Evolutionary conservation across 2,329 filamentous ascomycete genomes (phyloP), one percentile per base, ranked within the genome.

Genomic region (Diplocarpon rosae): DNA sequence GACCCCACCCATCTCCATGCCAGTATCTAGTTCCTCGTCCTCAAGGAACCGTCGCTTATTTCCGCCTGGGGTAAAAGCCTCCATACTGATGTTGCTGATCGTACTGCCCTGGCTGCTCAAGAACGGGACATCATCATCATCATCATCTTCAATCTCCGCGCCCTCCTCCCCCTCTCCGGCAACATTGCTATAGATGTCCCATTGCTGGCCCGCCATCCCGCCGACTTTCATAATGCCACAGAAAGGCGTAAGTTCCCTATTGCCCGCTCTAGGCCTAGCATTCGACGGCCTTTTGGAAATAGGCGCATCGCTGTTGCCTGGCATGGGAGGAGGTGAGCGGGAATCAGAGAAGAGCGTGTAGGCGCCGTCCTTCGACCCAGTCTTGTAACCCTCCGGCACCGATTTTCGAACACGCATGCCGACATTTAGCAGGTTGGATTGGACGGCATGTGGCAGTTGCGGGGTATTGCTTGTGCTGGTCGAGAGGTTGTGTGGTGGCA

Each of bases 321-420:
- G 20, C 20, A 24, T 24, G 20, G 20, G 7, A 24, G 56, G 35
- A 49, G 53, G 42, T 56, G 58, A 27, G 7, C 45, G 45, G 8
- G 20, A 3, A 24, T 72, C 68, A 42, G 65, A 61, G 64, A 73
- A 78, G 16, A 78, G 64, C 37, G 70, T 66, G 58, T 76, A 78
- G 53, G 66, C 68, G 49, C 62, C 64, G 59, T 70, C 66, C 42
- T 60, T 56, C 3, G 33, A 34, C 51, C 75, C 75, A 1, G 85
- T 94, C 69, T 94, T 93, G 73, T 95, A 95, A 48, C 90, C 90
- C 62, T 95, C 89, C 0, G 87, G 83, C 7, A 96, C 84, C 10
- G 85, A 85, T 68, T 96, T 96, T 61, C 90, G 83, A 40, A 96
- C 75, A 17, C 90, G 82, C 88, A 95, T 95, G 57, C 90, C 90